These are phyloP conservation scores for Phytophthora aleatoria DNA, from an alignment of 352 stramenopile species.

Conservation along the genomic window DNA sequence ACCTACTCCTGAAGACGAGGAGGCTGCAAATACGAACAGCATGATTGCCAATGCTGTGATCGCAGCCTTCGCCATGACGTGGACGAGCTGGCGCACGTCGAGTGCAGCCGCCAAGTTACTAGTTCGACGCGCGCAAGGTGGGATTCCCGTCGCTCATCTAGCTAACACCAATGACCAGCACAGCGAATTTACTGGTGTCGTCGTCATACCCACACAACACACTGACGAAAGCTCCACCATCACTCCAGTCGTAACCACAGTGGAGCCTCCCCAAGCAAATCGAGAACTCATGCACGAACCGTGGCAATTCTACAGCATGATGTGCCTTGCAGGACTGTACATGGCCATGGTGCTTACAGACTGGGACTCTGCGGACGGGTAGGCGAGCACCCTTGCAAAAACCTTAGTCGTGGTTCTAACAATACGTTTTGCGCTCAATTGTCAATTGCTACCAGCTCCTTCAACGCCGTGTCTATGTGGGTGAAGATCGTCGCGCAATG, in stretches of 20 bases:
- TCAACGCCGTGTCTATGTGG: slow-evolving; percentile 93
- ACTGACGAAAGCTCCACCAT: background rate
- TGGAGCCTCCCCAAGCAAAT: slow-evolving; percentile 42
- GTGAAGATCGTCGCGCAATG: slow-evolving; percentile 95
- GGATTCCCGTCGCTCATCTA: background rate
- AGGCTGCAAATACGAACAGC: slow-evolving; percentile 37
- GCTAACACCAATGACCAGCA: slow-evolving; percentile 4
- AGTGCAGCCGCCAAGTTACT: slow-evolving; percentile 64
- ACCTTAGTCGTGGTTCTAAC: background rate
- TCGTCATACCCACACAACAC: slow-evolving; percentile 31
- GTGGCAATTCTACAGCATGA: slow-evolving; percentile 95
- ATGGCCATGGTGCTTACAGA: slow-evolving; percentile 95
- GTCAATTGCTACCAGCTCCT: slow-evolving; percentile 23
- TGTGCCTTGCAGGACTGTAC: slow-evolving; percentile 92
- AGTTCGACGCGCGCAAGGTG: slow-evolving; percentile 33
- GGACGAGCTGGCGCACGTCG: slow-evolving; percentile 75
- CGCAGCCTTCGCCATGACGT: slow-evolving; percentile 66
- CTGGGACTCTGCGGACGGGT: slow-evolving; percentile 89
- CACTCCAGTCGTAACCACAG: slow-evolving; percentile 40
- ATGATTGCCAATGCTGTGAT: slow-evolving; percentile 60
- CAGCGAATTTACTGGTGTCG: slow-evolving; percentile 28
- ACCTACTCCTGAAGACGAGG: slow-evolving; percentile 3
- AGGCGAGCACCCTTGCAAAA: slow-evolving; percentile 14
- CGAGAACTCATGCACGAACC: slow-evolving; percentile 62
- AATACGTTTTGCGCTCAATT: background rate